phyloP scores from a whole-genome alignment of 2,329 filamentous ascomycete species.

The Colletotrichum sp. region DNA sequence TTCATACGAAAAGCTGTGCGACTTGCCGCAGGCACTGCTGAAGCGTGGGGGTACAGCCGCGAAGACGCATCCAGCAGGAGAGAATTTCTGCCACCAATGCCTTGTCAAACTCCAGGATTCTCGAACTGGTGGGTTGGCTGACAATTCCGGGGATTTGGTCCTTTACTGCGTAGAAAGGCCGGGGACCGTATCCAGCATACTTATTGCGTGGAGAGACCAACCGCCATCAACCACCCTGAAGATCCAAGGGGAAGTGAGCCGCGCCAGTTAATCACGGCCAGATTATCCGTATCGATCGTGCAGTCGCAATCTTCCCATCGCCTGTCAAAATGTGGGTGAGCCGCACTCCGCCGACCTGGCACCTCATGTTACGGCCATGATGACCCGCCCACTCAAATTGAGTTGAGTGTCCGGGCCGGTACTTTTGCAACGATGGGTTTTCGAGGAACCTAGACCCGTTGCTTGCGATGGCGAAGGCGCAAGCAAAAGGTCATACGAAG shows the following conservation, averaged over 20 bases:
- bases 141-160: slow-evolving; percentile 8
- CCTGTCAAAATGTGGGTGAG: slow-evolving; percentile 7
- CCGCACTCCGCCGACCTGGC: neutral
- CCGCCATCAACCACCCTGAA: neutral
- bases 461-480: neutral
- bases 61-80: neutral
- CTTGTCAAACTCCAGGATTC: neutral
- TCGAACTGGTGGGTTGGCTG: neutral
- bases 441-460: neutral
- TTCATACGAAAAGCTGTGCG: slow-evolving; percentile 4
- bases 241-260: neutral
- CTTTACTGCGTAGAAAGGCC: slow-evolving; percentile 2
- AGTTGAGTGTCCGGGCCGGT: neutral
- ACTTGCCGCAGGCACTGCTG: neutral
- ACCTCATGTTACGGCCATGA: neutral
- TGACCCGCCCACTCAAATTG: neutral
- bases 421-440: neutral
- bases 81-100: slow-evolving; percentile 2
- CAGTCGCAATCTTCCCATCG: neutral
- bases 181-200: neutral
- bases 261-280: neutral
- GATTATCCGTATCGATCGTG: neutral
- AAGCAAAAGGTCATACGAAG: neutral
- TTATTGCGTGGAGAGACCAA: neutral
- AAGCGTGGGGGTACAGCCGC: neutral